These are phyloP conservation scores for Globisporangium yorkense DNA, from an alignment of 352 stramenopile genomes.

Conservation along the genomic window DNA sequence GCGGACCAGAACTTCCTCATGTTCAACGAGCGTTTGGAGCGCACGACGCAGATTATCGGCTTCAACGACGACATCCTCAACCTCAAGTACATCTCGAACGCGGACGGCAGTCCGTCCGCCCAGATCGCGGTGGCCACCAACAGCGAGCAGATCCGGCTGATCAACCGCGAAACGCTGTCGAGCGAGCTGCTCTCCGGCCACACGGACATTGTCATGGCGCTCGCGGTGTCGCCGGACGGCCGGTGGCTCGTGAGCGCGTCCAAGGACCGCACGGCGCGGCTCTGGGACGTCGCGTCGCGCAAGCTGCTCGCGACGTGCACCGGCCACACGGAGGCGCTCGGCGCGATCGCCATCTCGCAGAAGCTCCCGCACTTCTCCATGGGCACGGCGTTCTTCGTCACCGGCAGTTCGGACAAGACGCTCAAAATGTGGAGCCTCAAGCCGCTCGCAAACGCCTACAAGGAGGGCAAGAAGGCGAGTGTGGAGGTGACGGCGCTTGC, in stretches of 20 bases:
- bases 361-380: slow-evolving; percentile 69
- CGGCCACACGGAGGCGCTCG: slow-evolving; percentile 94
- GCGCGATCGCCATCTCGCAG: slow-evolving; percentile 89
- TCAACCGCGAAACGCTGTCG: slow-evolving; percentile 90
- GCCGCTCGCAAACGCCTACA: slow-evolving; percentile 46
- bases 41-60: slow-evolving; percentile 80
- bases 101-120: slow-evolving; percentile 42
- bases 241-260: slow-evolving; percentile 91
- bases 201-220: slow-evolving; percentile 94
- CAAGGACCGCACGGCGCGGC: slow-evolving; percentile 91
- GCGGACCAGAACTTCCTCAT: slow-evolving; percentile 87
- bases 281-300: slow-evolving; percentile 84
- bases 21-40: slow-evolving; percentile 60
- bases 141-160: slow-evolving; percentile 92
- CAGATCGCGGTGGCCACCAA: slow-evolving; percentile 95
- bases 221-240: slow-evolving; percentile 88
- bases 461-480: slow-evolving; percentile 27
- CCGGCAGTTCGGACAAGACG: slow-evolving; percentile 95
- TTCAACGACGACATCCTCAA: slow-evolving; percentile 98
- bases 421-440: slow-evolving; percentile 97
- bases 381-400: slow-evolving; percentile 92
- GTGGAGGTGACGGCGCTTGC: slow-evolving; percentile 46
- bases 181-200: slow-evolving; percentile 96
- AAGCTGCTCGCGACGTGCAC: slow-evolving; percentile 86
- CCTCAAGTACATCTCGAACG: slow-evolving; percentile 90